Conservation (phyloP, 495 filamentous ascomycete species). For the Trichocladium uniseriatum region DNA sequence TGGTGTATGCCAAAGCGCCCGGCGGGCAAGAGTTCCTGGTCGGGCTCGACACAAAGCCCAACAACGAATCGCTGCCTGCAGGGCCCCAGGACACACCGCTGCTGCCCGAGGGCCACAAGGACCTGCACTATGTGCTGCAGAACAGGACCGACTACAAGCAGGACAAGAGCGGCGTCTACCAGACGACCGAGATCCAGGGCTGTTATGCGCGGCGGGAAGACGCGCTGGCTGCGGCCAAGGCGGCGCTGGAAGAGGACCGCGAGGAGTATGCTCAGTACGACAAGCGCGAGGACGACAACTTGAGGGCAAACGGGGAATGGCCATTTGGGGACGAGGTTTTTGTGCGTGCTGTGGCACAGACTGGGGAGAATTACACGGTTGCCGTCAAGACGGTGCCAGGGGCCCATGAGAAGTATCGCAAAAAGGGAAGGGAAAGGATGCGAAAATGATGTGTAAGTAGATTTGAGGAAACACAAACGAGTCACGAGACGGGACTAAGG, state of each 20-base stretch:
- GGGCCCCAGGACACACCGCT: conserved; percentile 13
- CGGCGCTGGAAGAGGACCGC: conserved; percentile 16
- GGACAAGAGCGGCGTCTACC: conserved; percentile 24
- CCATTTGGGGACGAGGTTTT: conserved; percentile 38
- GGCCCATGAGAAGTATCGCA: conserved; percentile 15
- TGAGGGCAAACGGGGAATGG: conserved; percentile 26
- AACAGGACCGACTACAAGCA: conserved; percentile 32
- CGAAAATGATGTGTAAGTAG: no score
- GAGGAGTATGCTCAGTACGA: conserved; percentile 35
- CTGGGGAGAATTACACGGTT: conserved; percentile 34
- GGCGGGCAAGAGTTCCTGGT: conserved; percentile 31
- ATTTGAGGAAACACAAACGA: no score
- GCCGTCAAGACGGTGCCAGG: conserved; percentile 22
- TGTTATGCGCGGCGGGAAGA: conserved; percentile 25
- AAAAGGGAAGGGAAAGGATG: background rate
- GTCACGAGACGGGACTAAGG: no score
- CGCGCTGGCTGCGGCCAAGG: conserved; percentile 25
- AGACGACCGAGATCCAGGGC: conserved; percentile 32
- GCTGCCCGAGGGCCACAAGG: conserved; percentile 17
- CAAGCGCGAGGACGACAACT: conserved; percentile 18
- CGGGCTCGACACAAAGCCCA: conserved; percentile 31
- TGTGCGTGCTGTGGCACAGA: conserved; percentile 33
- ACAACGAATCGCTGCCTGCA: conserved; percentile 23
- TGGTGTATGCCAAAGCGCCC: conserved; percentile 28
- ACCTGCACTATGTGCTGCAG: conserved; percentile 37